These are phyloP conservation scores for Yamadazyma tumulicola DNA, from an alignment of 805 yeast species.

Conservation along the genomic window DNA sequence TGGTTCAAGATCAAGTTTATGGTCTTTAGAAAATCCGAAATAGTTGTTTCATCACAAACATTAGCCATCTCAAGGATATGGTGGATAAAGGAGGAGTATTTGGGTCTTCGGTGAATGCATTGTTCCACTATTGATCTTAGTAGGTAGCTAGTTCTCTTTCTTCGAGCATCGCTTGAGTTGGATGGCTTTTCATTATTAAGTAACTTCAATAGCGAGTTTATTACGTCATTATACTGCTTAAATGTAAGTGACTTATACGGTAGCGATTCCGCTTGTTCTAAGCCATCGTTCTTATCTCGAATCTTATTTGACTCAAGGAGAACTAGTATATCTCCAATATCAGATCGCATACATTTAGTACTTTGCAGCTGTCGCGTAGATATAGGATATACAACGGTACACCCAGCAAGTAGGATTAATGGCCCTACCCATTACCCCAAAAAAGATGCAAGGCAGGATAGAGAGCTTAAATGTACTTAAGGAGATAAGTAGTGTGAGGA, in stretches of 20 bases:
- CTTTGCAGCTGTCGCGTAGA: too few relatives aligned
- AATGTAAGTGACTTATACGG: background rate
- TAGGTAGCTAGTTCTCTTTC: conserved; percentile 3
- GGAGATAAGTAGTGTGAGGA: too few relatives aligned
- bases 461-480: too few relatives aligned
- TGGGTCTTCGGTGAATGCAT: conserved; percentile 3
- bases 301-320: conserved; percentile 4
- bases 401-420: too few relatives aligned
- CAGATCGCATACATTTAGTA: background rate
- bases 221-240: conserved; percentile 5
- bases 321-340: background rate
- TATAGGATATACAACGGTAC: too few relatives aligned
- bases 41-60: conserved; percentile 1
- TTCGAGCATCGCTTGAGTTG: conserved; percentile 1
- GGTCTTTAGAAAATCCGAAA: conserved; percentile 22
- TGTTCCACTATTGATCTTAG: conserved; percentile 4
- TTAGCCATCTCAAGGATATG: conserved; percentile 3
- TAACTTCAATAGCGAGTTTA: conserved; percentile 1
- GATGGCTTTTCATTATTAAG: conserved; percentile 2
- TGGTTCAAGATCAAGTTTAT: conserved; percentile 19
- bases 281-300: conserved; percentile 6
- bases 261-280: background rate
- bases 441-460: too few relatives aligned
- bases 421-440: too few relatives aligned
- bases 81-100: conserved; percentile 3